phyloP scores from a whole-genome alignment of 78 protist genomes.

The Planoprotostelium fungivorum region DNA sequence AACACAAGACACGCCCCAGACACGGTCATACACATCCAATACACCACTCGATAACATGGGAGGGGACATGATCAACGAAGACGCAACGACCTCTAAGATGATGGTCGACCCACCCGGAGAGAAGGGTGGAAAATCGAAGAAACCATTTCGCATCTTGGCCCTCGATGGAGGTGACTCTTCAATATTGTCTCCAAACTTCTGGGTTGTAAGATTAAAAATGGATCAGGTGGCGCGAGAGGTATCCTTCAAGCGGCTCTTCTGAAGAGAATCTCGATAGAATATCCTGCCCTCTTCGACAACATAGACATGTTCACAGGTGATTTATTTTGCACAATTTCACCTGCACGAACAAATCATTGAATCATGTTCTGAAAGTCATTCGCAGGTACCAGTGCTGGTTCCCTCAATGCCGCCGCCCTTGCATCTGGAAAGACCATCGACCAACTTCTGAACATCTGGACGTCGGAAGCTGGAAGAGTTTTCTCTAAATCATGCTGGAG shows the following conservation, averaged over 20 bases:
- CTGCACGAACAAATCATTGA: no score
- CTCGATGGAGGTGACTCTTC: constrained; percentile 40
- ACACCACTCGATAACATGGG: neutral
- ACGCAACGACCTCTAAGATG: no score
- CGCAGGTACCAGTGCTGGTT: neutral
- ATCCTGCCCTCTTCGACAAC: constrained; percentile 42
- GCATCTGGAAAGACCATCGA: neutral
- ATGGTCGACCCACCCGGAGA: neutral
- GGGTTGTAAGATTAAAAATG: no score
- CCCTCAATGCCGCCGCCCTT: neutral
- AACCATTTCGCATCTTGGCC: neutral
- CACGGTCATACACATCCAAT: no score
- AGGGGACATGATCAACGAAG: neutral
- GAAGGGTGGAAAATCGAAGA: neutral
- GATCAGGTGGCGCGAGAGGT: constrained; percentile 38
- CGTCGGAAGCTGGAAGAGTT: neutral
- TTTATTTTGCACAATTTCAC: no score
- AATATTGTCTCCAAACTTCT: no score
- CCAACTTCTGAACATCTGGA: neutral
- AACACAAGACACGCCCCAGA: no score
- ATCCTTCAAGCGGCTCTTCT: constrained; percentile 24
- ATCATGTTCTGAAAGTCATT: no score
- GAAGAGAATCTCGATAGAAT: constrained; percentile 25
- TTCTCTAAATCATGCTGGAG: neutral
- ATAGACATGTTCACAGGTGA: constrained; percentile 45